Percentiles rank a stretch among this genome's conserved stretches.
Conservation (phyloP, 2,329 filamentous ascomycete genomes). For the Diaporthe amygdali region DNA sequence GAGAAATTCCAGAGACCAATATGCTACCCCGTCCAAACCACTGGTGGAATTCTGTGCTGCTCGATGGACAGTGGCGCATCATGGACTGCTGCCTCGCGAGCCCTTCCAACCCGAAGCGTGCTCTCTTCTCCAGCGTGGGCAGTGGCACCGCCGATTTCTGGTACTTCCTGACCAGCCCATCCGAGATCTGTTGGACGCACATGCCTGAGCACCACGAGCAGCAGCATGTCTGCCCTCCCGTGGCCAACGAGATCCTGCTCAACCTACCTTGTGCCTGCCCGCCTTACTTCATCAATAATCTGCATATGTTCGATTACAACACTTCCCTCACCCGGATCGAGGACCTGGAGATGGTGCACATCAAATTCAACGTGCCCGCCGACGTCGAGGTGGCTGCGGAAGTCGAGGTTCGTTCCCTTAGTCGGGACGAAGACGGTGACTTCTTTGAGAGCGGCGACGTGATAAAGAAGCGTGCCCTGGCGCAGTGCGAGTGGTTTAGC, state of each 20-base stretch:
- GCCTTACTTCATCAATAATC: constrained; percentile 80
- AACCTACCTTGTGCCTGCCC: constrained; percentile 87
- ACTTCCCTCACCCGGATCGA: constrained; percentile 86
- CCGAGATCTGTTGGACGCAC: constrained; percentile 94
- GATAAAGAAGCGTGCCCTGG: constrained; percentile 82
- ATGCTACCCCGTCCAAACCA: constrained; percentile 89
- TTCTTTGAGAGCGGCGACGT: constrained; percentile 90
- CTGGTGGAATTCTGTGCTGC: constrained; percentile 95
- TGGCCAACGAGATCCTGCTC: constrained; percentile 84
- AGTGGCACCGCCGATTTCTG: constrained; percentile 78
- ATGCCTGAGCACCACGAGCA: constrained; percentile 86
- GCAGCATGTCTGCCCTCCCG: constrained; percentile 90
- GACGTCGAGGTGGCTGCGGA: constrained; percentile 94
- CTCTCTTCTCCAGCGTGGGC: constrained; percentile 75
- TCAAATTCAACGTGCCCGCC: constrained; percentile 84
- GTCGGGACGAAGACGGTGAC: constrained; percentile 86
- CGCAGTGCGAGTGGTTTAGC: constrained; percentile 89
- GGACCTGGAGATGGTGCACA: constrained; percentile 89
- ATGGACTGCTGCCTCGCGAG: constrained; percentile 93
- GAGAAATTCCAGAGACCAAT: constrained; percentile 80
- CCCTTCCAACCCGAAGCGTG: constrained; percentile 84
- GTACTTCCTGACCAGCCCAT: constrained; percentile 92
- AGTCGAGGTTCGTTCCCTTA: constrained; percentile 83
- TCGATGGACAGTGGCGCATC: constrained; percentile 95
- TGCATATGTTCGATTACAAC: constrained; percentile 88